Evolutionary conservation across 2,329 filamentous ascomycete species (phyloP).

Genomic region (Fusarium nodosum): DNA sequence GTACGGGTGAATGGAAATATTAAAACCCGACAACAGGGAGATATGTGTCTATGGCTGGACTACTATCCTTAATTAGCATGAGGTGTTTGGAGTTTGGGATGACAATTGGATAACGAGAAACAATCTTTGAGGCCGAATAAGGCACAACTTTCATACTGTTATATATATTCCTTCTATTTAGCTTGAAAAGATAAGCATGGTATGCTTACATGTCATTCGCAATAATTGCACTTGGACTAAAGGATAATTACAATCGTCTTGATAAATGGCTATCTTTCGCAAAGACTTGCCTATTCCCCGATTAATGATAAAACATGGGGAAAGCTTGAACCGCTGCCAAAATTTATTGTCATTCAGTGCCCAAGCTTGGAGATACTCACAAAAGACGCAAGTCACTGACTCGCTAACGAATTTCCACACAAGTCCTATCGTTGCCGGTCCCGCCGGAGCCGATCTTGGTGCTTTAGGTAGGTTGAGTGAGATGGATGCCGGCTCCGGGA

Average conservation of each 20-base stretch:
- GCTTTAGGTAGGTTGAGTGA: conserved; percentile 6
- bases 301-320: conserved; percentile 9
- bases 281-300: conserved; percentile 25
- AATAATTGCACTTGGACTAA: neutral
- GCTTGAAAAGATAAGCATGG: neutral
- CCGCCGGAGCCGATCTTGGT: conserved; percentile 32
- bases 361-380: neutral
- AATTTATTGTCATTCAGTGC: neutral
- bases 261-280: neutral
- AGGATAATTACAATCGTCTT: neutral
- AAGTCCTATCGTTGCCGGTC: conserved; percentile 20
- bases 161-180: conserved; percentile 4
- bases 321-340: conserved; percentile 3
- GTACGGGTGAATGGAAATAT: conserved; percentile 20
- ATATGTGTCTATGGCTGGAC: conserved; percentile 1
- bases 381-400: neutral
- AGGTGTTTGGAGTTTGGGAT: conserved; percentile 43
- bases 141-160: conserved; percentile 18
- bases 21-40: neutral
- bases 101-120: conserved; percentile 31
- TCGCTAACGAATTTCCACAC: neutral
- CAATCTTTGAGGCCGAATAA: conserved; percentile 20
- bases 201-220: no score
- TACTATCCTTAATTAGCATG: conserved; percentile 39
- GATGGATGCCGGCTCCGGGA: conserved; percentile 44